Evolutionary conservation across 2,329 filamentous ascomycete genomes (phyloP).

Genomic region (Ophiostoma ips): DNA sequence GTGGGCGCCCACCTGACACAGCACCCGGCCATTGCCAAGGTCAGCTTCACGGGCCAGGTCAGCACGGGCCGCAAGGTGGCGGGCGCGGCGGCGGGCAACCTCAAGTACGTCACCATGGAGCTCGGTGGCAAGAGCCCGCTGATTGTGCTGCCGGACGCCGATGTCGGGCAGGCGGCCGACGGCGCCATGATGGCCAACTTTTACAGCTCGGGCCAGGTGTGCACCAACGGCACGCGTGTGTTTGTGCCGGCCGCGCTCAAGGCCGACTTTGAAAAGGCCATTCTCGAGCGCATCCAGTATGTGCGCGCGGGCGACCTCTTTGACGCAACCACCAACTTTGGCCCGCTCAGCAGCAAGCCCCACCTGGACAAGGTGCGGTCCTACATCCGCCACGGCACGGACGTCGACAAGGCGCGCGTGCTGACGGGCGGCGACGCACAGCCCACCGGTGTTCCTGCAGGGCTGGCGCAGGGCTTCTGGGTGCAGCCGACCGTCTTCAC

Average conservation of each 20-base stretch:
- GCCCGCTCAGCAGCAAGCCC: constrained; percentile 60
- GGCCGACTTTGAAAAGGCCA: constrained; percentile 20
- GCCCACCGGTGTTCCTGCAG: constrained; percentile 33
- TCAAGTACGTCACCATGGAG: constrained; percentile 58
- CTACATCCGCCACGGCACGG: constrained; percentile 64
- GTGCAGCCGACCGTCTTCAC: constrained; percentile 74
- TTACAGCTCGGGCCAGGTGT: constrained; percentile 81
- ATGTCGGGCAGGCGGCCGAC: constrained; percentile 68
- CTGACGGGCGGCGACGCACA: constrained; percentile 50
- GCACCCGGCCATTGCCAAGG: constrained; percentile 38
- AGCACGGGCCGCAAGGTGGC: constrained; percentile 51
- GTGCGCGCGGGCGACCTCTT: constrained; percentile 61
- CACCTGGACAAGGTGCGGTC: constrained; percentile 66
- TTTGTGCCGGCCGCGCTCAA: constrained; percentile 61
- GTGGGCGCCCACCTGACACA: constrained; percentile 13
- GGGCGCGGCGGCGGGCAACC: constrained; percentile 43
- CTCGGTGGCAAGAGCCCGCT: constrained; percentile 51
- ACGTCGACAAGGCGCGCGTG: constrained; percentile 58
- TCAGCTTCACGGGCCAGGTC: constrained; percentile 58
- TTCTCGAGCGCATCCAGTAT: constrained; percentile 56
- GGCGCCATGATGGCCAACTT: constrained; percentile 92
- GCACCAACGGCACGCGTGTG: constrained; percentile 82
- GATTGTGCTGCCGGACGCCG: constrained; percentile 66
- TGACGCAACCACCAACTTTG: constrained; percentile 64
- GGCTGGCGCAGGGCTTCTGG: constrained; percentile 59